Base-by-base conservation (phyloP, 768 basidiomycete genomes). In the Kockovaella imperatae region DNA sequence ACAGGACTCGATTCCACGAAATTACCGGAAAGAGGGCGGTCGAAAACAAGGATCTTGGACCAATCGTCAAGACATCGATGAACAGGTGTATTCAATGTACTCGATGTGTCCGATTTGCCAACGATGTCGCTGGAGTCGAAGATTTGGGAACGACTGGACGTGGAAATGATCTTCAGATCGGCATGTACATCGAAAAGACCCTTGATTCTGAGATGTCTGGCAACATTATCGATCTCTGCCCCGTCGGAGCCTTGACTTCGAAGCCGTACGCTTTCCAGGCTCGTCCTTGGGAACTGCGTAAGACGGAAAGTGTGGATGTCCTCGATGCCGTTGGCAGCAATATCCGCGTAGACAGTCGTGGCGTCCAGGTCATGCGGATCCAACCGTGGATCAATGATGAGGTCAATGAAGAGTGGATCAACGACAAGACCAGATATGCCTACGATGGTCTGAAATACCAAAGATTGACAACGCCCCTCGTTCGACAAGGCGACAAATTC, bases 331-430 rank as follows among this genome's bases (percentile, higher is more conserved):
- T 99, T 38, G 95, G 95, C 13, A 89, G 86, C 53, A 97, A 96
- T 71, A 95, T 99, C 70, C 84, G 90, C 36, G 78, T 99, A 47
- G 91, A 99, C 72, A 91, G 91, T 30, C 80, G 93, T 29, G 90
- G 90, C 32, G 84, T 93, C 4, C 82, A 87, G 70, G 93, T 97
- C 54, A 97, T 97, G 91, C 83, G 95, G 42, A 79, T 99, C 59
- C 90, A 95, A 66, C 95, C 95, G 1, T 80, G 86, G 64, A 86
- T 87, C 42, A 97, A 96, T 69, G 95, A 97, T 72, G 87, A 95
- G 58, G 83, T 99, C 56, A 99, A 99, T 71, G 95, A 99, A 75
- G 95, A 99, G 72, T 97, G 95, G 95, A 93, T 99, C 70, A 89
- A 80, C 72, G 95, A 99, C 78, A 99, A 99, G 79, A 90, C 93